Evolutionary conservation across 202 grass and related monocot genomes (phyloP).

Genomic region (Eragrostis tef): DNA sequence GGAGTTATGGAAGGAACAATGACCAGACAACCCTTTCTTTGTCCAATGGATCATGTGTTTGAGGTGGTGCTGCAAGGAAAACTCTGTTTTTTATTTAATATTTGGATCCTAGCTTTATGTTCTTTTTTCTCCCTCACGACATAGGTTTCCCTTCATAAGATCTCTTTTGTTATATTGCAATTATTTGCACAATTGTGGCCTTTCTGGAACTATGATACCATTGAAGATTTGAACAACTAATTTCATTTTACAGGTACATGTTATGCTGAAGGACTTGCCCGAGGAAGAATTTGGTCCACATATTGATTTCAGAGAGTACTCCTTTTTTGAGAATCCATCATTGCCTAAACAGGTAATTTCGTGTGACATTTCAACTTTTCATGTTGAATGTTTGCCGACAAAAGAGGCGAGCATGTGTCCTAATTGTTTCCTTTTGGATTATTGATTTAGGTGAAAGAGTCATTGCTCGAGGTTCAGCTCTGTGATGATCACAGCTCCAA

Average conservation of each 20-base stretch:
- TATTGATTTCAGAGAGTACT: constrained; percentile 95
- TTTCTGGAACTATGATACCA: not conserved
- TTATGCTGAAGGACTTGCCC: constrained; percentile 79
- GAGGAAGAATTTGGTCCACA: constrained; percentile 79
- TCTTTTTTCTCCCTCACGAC: too few relatives aligned
- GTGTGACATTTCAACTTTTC: constrained; percentile 22
- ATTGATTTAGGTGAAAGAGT: constrained; percentile 79
- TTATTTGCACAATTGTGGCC: not conserved
- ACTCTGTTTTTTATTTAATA: not conserved
- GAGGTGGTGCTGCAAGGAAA: constrained; percentile 61
- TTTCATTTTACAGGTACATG: constrained; percentile 70
- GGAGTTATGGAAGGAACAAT: constrained; percentile 92
- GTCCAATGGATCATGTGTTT: constrained; percentile 98
- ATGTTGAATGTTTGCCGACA: constrained; percentile 15
- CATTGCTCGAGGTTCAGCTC: constrained; percentile 68
- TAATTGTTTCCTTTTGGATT: constrained; percentile 51
- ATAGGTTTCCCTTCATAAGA: not conserved
- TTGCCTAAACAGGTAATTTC: constrained; percentile 72
- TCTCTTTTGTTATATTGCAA: not conserved
- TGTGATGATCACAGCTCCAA: constrained; percentile 61
- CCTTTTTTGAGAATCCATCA: constrained; percentile 90
- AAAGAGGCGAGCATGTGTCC: constrained; percentile 16
- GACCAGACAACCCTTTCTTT: constrained; percentile 94
- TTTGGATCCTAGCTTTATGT: not conserved
- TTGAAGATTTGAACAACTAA: constrained; percentile 18